Evolutionary conservation across 768 basidiomycete species (phyloP), one percentile per base, ranked within the genome.

Genomic region (Pleurotus sapidus): DNA sequence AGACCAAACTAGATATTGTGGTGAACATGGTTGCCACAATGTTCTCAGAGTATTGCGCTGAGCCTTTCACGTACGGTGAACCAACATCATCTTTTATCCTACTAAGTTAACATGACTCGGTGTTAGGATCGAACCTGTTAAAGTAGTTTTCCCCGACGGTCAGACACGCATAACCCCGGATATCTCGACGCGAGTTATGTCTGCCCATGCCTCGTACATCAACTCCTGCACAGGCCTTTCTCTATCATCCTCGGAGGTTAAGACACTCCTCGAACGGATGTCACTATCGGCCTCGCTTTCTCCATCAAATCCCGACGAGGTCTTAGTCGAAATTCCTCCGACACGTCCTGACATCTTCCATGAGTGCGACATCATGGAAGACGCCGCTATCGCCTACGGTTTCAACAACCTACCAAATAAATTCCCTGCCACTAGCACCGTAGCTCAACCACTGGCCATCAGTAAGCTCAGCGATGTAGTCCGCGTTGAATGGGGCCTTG

Each of bases 341-440:
- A 98, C 95, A n/a, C 85, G 97, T 38, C 95, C 97, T 1, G 97
- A 99, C 68, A 98, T 99, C 62, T 76, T 99, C 55, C 97, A 99
- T 68, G 95, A 98, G 70, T 97, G 95, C 67, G 97, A 99, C 68
- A 83, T 98, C 68, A 91, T 99, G 88, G 97, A 99, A 69, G 97
- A 99, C 61, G 93, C 89, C 2, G 97, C 97, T 8, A 92, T 99
- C 62, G 97, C 95, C 0, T 97, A 95, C 67, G 97, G 97, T 1
- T 98, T 94, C 80, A 98, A 99, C 77, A 97, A 96, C 65, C 80
- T 99, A 24, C 92, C 93, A 1, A 83, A 91, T 64, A 87, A 84
- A 12, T 95, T 99, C 84, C 97, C 97, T 1, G 75, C 85, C 5
- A 97, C 95, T 15, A 95, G 89, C 69, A 98, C 97, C 5, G 92